Conservation (phyloP, 1,139 yeast genomes). For the Debaryomyces fabryi region DNA sequence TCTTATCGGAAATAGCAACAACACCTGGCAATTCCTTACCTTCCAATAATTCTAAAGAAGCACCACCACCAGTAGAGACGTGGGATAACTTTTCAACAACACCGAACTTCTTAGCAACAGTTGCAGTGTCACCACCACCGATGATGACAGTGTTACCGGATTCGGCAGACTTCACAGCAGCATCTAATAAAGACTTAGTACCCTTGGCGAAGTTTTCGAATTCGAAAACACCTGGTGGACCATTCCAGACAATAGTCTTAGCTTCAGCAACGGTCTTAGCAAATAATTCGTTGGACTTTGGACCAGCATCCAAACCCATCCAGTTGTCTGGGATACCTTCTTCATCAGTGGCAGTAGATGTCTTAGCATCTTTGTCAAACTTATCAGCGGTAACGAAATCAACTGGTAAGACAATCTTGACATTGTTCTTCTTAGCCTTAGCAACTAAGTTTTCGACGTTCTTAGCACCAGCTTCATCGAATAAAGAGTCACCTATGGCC, state of each 20-base stretch:
- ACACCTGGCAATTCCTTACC: constrained; percentile 99
- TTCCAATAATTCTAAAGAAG: constrained; percentile 94
- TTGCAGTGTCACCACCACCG: constrained; percentile 99
- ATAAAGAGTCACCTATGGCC: constrained; percentile 86
- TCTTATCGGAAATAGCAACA: constrained; percentile 77
- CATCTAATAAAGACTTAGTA: constrained; percentile 86
- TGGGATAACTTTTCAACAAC: constrained; percentile 93
- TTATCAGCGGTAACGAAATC: constrained; percentile 94
- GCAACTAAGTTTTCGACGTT: constrained; percentile 85
- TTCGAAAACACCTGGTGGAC: constrained; percentile 99
- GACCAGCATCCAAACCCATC: constrained; percentile 96
- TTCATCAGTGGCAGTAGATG: constrained; percentile 77
- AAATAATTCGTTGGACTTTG: constrained; percentile 77
- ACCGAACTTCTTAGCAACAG: constrained; percentile 97
- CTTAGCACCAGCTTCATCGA: constrained; percentile 90
- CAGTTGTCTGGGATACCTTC: constrained; percentile 91
- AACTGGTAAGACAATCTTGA: constrained; percentile 87
- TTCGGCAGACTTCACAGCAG: constrained; percentile 81
- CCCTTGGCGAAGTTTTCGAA: constrained; percentile 87
- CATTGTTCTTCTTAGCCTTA: constrained; percentile 93
- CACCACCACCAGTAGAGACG: constrained; percentile 99
- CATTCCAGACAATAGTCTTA: constrained; percentile 98
- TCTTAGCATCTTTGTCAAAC: constrained; percentile 86
- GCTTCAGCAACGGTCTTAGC: constrained; percentile 82
- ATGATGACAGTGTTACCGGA: constrained; percentile 92